Percentiles rank a stretch among this genome's conserved stretches.
Evolutionary conservation across 164 flowering plant species (phyloP).

Genomic region (Buxus sempervirens): DNA sequence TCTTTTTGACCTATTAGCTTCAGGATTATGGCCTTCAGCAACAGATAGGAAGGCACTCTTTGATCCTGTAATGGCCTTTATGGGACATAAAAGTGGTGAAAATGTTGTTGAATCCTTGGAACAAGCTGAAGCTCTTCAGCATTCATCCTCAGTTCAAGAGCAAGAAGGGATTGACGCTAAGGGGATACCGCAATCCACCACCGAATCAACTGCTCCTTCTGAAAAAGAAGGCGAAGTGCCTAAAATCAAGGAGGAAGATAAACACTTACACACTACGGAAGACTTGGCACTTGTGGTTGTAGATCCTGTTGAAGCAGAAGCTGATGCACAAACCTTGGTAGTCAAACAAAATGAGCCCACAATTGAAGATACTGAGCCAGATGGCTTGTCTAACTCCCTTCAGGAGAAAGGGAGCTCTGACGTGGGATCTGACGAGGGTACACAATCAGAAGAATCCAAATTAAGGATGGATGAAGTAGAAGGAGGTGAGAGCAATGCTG

Average conservation of each 20-base stretch:
- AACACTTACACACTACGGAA: conserved; percentile 22
- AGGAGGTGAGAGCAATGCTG: conserved; percentile 18
- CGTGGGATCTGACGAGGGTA: conserved; percentile 23
- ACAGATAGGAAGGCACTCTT: conserved; percentile 65
- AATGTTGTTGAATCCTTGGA: conserved; percentile 33
- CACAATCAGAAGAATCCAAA: conserved; percentile 28
- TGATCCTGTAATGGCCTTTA: conserved; percentile 79
- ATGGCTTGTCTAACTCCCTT: conserved; percentile 18
- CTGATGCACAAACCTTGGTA: conserved; percentile 20
- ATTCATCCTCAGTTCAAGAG: conserved; percentile 21
- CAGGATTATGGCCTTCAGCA: conserved; percentile 64
- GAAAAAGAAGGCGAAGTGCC: conserved; percentile 35
- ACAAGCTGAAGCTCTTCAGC: conserved; percentile 24
- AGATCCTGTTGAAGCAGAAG: conserved; percentile 26
- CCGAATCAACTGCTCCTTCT: conserved; percentile 23
- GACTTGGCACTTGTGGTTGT: conserved; percentile 1
- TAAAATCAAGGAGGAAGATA: conserved; percentile 21
- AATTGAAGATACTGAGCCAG: conserved; percentile 24
- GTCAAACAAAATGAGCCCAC: conserved; percentile 25
- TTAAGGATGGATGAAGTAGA: conserved; percentile 19
- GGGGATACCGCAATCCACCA: conserved; percentile 10
- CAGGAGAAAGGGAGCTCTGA: conserved; percentile 28
- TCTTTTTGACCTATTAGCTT: conserved; percentile 32
- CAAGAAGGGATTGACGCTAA: conserved; percentile 28
- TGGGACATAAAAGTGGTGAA: conserved; percentile 69